Percentiles rank a stretch among this genome's conserved stretches.
phyloP scores from a whole-genome alignment of 73 alveolate genomes.

The Tetrahymena borealis region DNA sequence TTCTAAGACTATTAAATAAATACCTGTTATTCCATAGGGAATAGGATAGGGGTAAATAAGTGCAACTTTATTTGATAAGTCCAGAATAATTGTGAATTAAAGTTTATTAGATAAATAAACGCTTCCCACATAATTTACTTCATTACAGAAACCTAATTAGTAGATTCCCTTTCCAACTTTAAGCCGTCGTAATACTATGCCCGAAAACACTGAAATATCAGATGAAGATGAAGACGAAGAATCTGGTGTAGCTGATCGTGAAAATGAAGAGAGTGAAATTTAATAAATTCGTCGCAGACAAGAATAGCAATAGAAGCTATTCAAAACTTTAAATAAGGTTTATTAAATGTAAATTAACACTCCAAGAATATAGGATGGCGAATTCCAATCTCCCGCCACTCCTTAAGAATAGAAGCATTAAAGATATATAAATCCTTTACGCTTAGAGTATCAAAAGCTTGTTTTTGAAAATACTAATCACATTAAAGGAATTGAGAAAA shows the following conservation, averaged over 20 bases:
- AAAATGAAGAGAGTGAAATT: neutral
- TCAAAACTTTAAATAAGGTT: neutral
- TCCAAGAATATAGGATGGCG: neutral
- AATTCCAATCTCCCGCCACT: neutral
- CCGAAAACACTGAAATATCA: neutral
- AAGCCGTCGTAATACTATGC: neutral
- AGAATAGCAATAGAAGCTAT: neutral
- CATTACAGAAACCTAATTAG: too few species aligned
- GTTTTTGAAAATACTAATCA: neutral
- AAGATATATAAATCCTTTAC: neutral
- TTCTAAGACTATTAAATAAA: neutral
- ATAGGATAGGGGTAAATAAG: neutral
- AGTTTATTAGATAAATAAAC: neutral
- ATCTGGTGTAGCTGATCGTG: neutral
- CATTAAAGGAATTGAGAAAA: neutral
- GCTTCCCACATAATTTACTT: neutral
- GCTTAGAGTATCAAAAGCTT: neutral
- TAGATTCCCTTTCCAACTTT: neutral
- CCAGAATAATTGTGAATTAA: neutral
- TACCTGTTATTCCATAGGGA: too few species aligned
- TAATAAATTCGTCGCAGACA: neutral
- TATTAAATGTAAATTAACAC: neutral
- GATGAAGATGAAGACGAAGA: neutral
- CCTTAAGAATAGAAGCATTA: neutral
- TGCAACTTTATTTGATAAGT: neutral